Base-by-base conservation (phyloP, 2,329 filamentous ascomycete species). In the Cercospora sp. region DNA sequence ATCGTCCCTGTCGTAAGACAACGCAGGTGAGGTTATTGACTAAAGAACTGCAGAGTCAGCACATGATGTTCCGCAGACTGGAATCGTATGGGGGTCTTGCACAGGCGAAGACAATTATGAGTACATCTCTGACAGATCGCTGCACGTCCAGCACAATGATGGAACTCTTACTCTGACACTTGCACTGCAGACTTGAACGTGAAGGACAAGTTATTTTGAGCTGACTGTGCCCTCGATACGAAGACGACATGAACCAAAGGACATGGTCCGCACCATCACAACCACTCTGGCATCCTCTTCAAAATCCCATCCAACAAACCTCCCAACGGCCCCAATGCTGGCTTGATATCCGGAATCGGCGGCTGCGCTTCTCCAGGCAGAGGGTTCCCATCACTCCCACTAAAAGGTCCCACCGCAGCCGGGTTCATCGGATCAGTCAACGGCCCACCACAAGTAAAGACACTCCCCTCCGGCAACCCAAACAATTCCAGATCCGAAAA, bases 401-500 rank as follows among this genome's bases (percentile, higher is more conserved):
- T 65, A 1, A 28, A 58, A 3, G 62, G 62, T 16, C 51, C 62
- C 18, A 58, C 62, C 0, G 62, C 62, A 21, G 62, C 49, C 3
- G 51, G 34, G 30, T 65, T 65, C 4, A 18, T 18, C 18, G 62
- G 62, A 30, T 34, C 34, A 3, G 51, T 65, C 62, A 72, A 43
- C 6, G 69, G 67, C 12, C 51, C 69, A 16, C 61, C 62, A 63
- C 71, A 71, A 13, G 71, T 70, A 32, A 71, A 72, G 3, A 66
- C 66, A 62, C 59, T 65, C 5, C 71, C 69, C 28, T 66, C 59
- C 2, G 67, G 66, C 28, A 64, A 43, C 9, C 65, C 55, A 28
- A 74, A 76, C n/a, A 76, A 53, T 13, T 55, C 37, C 3, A 51
- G 59, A 24, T 76, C 74, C 21, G 74, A 71, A 51, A 76, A 77